Evolutionary conservation across 345 rosid species (phyloP), one percentile per base, ranked within the genome.

Genomic region (Carallia pectinifolia): DNA sequence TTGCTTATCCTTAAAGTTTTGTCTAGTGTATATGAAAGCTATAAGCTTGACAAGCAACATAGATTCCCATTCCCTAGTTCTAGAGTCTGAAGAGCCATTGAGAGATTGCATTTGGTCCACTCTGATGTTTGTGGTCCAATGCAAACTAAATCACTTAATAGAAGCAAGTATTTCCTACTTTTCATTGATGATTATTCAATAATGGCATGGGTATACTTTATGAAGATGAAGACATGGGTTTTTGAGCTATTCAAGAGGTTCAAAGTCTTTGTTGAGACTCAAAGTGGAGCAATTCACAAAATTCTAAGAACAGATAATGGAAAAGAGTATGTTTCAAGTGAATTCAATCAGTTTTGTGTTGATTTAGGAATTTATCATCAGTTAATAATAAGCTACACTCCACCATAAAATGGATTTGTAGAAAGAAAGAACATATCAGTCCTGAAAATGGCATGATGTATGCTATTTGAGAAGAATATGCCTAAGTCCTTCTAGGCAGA

Each of bases 181-280:
- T 68, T 68, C 63, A 27, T 68, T 16, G 63, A 56, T 68, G 71
- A 54, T 12, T 17, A 6, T 15, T 15, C 60, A 15, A 17, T 29
- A 18, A 27, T 66, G 23, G 16, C 40, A 7, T 66, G 15, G 60
- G 31, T 66, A 3, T 27, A 66, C 15, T 66, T 66, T 17, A 33
- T 66, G 36, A 52, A 66, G n/a, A 0, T 30, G 16, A 50, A 36
- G 53, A 53, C 44, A 3, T 9, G 33, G 6, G 44, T 53, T n/a
- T 50, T 53, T 19, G 15, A 29, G 0, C 19, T 31, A 6, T 64
- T 64, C 55, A 10, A 40, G 19, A 64, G 47, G 5, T 64, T 64
- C 19, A 64, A 64, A 7, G 33, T 1, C 6, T 9, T 47, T 29
- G 56, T 58, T 2, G 65, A 69, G 23, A 58, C 38, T 7, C 65